Base-by-base conservation (phyloP, 768 basidiomycete species). In the Psilocybe subaeruginosa region DNA sequence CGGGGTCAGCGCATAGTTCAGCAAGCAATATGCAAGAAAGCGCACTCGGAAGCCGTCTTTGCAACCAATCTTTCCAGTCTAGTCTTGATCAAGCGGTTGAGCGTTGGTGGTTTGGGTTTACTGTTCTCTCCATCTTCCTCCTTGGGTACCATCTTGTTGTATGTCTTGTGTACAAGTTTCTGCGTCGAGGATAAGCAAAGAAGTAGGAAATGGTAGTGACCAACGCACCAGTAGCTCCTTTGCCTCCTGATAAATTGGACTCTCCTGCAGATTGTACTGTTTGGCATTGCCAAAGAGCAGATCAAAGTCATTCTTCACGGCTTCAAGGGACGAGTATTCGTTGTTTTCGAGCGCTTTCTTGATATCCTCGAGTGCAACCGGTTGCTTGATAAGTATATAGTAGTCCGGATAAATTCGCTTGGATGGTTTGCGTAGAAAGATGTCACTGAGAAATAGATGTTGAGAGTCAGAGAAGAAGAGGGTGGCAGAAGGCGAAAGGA, bases 341-440 rank as follows among this genome's bases (percentile, higher is more conserved):
- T 79, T 77, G 54, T 77, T 75, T 49, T 90, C 88, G 29, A 95
- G 80, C 68, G 85, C 83, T 67, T 85, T 83, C 82, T 93, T 93
- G 78, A 97, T 94, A 64, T 96, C 93, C 47, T 93, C 91, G 54
- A 97, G 79, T 29, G 92, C 88, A 66, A 97, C 93, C 31, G 96
- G 95, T 27, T 84, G 80, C 66, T 86, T 80, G 70, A 96, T 97
- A 65, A 89, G 62, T 23, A 74, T 71, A 75, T 96, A 97, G 76
- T 98, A 98, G 78, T 96, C 95, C 43, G 93, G 85, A 74, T 92
- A 93, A 59, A 79, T 78, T 59, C 86, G 84, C 75, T 88, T 91
- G 47, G 86, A 81, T 17, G 91, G 91, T 65, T 87, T 82, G 60
- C 82, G 84, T 69, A 89, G 72, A 73, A 93, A 95, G 51, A 53